phyloP scores from a whole-genome alignment of 306 rosid species.

The Quercus aquifolioides region DNA sequence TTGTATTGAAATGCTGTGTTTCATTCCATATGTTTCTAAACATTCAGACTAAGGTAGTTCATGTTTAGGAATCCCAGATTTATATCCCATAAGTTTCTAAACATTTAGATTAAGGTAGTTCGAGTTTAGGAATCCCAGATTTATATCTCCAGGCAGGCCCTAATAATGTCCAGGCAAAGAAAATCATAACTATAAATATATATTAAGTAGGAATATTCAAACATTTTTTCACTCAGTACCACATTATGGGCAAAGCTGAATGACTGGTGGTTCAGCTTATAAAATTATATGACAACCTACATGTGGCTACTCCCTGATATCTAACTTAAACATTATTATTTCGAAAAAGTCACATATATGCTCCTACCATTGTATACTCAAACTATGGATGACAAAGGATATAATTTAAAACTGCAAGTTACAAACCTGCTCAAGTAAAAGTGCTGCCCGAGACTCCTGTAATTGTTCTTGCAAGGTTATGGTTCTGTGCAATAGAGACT shows the following conservation, averaged over 20 bases:
- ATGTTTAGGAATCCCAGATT: background rate
- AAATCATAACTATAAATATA: background rate
- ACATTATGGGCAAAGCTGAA: background rate
- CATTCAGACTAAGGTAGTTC: background rate
- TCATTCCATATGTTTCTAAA: background rate
- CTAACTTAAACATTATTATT: background rate
- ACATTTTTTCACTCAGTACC: background rate
- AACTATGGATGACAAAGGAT: conserved; percentile 1
- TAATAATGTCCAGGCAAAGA: background rate
- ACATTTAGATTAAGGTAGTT: background rate
- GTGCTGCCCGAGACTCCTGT: conserved; percentile 75
- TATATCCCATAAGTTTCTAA: background rate
- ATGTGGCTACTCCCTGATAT: background rate
- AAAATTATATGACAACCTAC: background rate
- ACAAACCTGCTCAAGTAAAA: conserved; percentile 86
- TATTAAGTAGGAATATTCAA: background rate
- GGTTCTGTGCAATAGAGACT: conserved; percentile 71
- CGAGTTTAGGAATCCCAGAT: background rate
- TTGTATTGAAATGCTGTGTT: background rate
- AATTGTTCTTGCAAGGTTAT: conserved; percentile 76
- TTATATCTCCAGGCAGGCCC: background rate
- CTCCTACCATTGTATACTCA: background rate
- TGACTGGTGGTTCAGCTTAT: background rate
- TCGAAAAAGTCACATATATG: background rate
- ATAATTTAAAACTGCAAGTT: conserved; percentile 2